Conservation (phyloP, 2,329 filamentous ascomycete species). For the Colletotrichum brevisporum region DNA sequence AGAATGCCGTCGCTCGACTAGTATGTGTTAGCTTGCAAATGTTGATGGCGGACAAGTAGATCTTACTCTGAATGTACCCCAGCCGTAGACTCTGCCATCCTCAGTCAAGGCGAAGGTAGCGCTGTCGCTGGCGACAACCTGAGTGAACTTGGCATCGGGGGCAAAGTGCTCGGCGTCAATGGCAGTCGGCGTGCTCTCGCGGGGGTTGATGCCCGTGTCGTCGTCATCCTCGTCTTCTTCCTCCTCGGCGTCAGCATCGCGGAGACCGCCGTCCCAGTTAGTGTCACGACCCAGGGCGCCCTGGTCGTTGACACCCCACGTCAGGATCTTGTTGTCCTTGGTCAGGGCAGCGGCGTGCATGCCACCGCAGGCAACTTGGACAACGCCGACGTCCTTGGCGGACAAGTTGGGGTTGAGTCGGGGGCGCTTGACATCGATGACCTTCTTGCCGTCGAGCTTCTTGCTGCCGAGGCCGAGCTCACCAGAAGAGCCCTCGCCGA, state of each 20-base stretch:
- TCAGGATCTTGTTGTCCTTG: conserved; percentile 84
- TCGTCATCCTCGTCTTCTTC: conserved; percentile 62
- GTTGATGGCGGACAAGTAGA: neutral
- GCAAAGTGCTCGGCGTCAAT: conserved; percentile 73
- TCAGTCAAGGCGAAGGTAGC: conserved; percentile 82
- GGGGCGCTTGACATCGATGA: conserved; percentile 81
- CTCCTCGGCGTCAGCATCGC: conserved; percentile 64
- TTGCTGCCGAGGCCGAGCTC: conserved; percentile 85
- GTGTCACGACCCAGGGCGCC: conserved; percentile 83
- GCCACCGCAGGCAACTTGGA: conserved; percentile 82
- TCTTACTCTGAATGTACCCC: conserved; percentile 80
- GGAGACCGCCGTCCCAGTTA: conserved; percentile 75
- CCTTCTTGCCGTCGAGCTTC: conserved; percentile 70
- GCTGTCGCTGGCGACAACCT: conserved; percentile 81
- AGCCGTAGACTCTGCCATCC: conserved; percentile 83
- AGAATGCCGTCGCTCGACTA: conserved; percentile 73
- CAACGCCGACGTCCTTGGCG: conserved; percentile 73
- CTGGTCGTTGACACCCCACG: conserved; percentile 91
- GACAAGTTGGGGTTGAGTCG: conserved; percentile 75
- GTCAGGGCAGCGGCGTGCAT: conserved; percentile 87
- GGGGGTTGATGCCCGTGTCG: conserved; percentile 78
- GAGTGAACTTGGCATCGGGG: conserved; percentile 71
- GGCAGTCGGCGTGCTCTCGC: conserved; percentile 76
- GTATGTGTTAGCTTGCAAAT: conserved; percentile 1
- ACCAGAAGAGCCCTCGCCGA: conserved; percentile 84